These are phyloP conservation scores for Penicillium sp. DNA, from an alignment of 2,329 filamentous ascomycete species.

Conservation along the genomic window DNA sequence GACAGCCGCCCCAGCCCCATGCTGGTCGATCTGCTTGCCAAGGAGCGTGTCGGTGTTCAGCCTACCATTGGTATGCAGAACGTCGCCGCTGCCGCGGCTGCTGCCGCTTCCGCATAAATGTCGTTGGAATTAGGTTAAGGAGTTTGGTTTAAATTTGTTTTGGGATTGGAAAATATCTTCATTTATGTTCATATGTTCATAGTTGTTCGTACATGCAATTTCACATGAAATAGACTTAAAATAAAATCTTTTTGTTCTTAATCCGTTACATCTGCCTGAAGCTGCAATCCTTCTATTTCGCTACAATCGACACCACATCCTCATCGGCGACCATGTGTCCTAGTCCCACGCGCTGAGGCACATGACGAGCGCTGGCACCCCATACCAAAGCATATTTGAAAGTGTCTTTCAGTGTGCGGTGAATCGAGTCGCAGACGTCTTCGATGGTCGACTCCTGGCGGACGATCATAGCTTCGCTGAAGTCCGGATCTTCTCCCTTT, in stretches of 20 bases:
- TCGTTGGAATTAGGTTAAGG: slow-evolving; percentile 15
- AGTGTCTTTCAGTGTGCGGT: slow-evolving; percentile 92
- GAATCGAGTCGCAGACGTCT: slow-evolving; percentile 95
- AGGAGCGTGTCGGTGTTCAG: slow-evolving; percentile 91
- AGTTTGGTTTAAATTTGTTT: slow-evolving; percentile 19
- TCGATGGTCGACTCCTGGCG: slow-evolving; percentile 86
- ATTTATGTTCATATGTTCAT: slow-evolving; percentile 25
- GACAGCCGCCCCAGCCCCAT: slow-evolving; percentile 87
- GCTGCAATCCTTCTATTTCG: slow-evolving; percentile 39
- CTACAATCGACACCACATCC: slow-evolving; percentile 70
- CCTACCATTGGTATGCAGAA: slow-evolving; percentile 63
- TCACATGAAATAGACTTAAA: slow-evolving; percentile 8
- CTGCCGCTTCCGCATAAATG: slow-evolving; percentile 33
- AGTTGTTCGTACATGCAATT: slow-evolving; percentile 19
- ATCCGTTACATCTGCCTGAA: slow-evolving; percentile 1
- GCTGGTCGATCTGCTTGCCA: slow-evolving; percentile 86
- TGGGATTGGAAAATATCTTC: slow-evolving; percentile 7
- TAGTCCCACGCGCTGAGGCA: slow-evolving; percentile 90
- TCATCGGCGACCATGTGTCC: slow-evolving; percentile 75
- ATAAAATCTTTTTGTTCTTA: slow-evolving; percentile 1
- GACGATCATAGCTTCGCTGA: slow-evolving; percentile 90
- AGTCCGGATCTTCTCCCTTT: slow-evolving; percentile 88
- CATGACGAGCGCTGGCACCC: slow-evolving; percentile 93
- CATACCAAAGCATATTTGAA: slow-evolving; percentile 99
- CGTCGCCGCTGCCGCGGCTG: slow-evolving; percentile 37